These are phyloP conservation scores for Catunica adiposa DNA, from an alignment of 2,329 filamentous ascomycete species.

Conservation along the genomic window DNA sequence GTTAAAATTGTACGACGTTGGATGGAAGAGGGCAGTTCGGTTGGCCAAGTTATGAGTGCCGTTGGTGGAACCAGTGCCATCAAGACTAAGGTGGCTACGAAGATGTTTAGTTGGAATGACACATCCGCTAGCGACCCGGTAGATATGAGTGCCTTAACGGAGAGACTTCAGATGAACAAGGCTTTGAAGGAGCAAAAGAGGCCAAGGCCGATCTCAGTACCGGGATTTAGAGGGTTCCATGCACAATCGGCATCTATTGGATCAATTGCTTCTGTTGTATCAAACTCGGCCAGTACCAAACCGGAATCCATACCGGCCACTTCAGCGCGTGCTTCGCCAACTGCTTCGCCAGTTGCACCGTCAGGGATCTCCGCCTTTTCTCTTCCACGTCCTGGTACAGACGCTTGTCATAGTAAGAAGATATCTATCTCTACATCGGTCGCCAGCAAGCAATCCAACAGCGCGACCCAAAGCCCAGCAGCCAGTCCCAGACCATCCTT, in stretches of 20 bases:
- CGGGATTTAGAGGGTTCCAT: slow-evolving; percentile 16
- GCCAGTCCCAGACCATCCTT: background rate
- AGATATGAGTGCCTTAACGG: slow-evolving; percentile 14
- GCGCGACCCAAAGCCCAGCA: background rate
- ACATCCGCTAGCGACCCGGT: slow-evolving; percentile 15
- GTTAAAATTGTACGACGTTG: slow-evolving; percentile 44
- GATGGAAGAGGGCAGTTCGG: slow-evolving; percentile 40
- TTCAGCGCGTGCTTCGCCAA: background rate
- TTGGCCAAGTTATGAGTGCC: slow-evolving; percentile 20
- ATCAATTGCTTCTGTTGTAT: background rate
- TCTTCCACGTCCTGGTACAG: background rate
- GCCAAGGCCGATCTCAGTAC: slow-evolving; percentile 7
- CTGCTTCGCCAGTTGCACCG: background rate
- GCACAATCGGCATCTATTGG: slow-evolving; percentile 5
- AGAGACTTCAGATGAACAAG: slow-evolving; percentile 13
- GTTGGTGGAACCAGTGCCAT: slow-evolving; percentile 26
- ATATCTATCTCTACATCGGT: background rate
- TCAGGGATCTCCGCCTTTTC: background rate
- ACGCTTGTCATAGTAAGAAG: background rate
- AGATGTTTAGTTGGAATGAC: slow-evolving; percentile 16
- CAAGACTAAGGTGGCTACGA: slow-evolving; percentile 31
- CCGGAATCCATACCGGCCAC: background rate
- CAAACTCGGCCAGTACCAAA: background rate
- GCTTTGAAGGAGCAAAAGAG: slow-evolving; percentile 24
- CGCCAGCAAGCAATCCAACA: background rate